phyloP scores from a whole-genome alignment of 345 rosid species.

The Raphanus raphanistrum region DNA sequence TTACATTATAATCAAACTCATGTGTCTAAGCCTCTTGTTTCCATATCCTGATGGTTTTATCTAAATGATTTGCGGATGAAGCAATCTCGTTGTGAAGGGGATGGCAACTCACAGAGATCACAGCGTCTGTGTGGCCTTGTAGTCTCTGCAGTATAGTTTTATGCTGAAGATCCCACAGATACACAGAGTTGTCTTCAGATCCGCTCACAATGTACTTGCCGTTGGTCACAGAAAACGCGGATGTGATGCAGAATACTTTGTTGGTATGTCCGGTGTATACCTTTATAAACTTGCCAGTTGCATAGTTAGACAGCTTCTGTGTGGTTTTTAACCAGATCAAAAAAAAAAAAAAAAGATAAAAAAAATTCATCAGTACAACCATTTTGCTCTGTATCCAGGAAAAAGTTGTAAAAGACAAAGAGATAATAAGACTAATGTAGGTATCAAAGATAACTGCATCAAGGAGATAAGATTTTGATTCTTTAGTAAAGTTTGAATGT shows the following conservation, averaged over 20 bases:
- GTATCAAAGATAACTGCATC: too few species aligned
- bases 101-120: constrained; percentile 84
- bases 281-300: constrained; percentile 81
- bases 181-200: constrained; percentile 86
- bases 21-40: constrained; percentile 46
- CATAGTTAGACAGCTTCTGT: constrained; percentile 93
- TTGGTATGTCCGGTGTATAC: constrained; percentile 82
- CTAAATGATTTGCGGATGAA: constrained; percentile 77
- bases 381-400: too few species aligned
- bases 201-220: constrained; percentile 96
- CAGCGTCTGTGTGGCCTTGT: constrained; percentile 82
- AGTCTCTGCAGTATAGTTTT: constrained; percentile 81
- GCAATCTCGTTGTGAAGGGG: constrained; percentile 75
- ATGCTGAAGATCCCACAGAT: constrained; percentile 92
- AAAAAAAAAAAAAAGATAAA: too few species aligned
- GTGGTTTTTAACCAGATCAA: too few species aligned
- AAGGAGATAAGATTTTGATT: too few species aligned
- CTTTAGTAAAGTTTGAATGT: neutral
- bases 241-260: constrained; percentile 68
- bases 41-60: constrained; percentile 84
- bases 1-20: neutral
- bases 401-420: neutral
- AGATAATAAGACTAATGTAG: neutral
- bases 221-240: constrained; percentile 93
- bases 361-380: too few species aligned